Percentiles rank a stretch among this genome's conserved stretches.
Evolutionary conservation across 805 yeast species (phyloP).

Genomic region (Yarrowia sp.): DNA sequence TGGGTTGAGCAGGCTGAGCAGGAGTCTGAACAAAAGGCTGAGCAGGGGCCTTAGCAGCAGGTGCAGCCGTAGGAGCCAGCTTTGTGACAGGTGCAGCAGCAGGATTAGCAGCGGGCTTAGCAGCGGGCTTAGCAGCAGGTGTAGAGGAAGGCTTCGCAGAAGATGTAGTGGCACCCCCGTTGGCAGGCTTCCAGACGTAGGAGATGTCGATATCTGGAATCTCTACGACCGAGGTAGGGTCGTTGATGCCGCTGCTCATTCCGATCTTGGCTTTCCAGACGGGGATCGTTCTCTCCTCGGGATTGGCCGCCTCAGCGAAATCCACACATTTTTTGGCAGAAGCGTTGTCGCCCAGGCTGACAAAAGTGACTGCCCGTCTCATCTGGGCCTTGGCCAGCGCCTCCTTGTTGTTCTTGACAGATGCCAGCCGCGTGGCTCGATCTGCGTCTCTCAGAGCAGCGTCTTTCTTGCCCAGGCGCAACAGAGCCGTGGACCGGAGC

Average conservation of each 20-base stretch:
- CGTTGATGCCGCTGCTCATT: not conserved
- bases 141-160: not conserved
- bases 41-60: not conserved
- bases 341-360: slow-evolving; percentile 43
- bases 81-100: not conserved
- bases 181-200: slow-evolving; percentile 24
- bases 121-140: not conserved
- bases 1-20: not conserved
- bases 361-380: slow-evolving; percentile 48
- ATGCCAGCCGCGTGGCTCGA: slow-evolving; percentile 41
- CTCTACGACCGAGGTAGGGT: not conserved
- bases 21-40: not conserved
- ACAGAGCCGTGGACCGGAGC: slow-evolving; percentile 42
- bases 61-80: not conserved
- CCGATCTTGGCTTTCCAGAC: slow-evolving; percentile 44
- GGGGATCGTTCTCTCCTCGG: slow-evolving; percentile 41
- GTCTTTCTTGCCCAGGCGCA: slow-evolving; percentile 41
- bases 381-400: slow-evolving; percentile 47
- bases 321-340: slow-evolving; percentile 46
- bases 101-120: not conserved
- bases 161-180: not conserved
- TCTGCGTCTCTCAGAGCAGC: slow-evolving; percentile 46
- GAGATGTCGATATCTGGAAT: slow-evolving; percentile 27
- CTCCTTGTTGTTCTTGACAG: slow-evolving; percentile 26
- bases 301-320: slow-evolving; percentile 43